A percentile compares a stretch with the other conserved stretches of the same genome.
phyloP scores from a whole-genome alignment of 1,284 basidiomycete genomes.

The Neotropicomus parvogracilis region DNA sequence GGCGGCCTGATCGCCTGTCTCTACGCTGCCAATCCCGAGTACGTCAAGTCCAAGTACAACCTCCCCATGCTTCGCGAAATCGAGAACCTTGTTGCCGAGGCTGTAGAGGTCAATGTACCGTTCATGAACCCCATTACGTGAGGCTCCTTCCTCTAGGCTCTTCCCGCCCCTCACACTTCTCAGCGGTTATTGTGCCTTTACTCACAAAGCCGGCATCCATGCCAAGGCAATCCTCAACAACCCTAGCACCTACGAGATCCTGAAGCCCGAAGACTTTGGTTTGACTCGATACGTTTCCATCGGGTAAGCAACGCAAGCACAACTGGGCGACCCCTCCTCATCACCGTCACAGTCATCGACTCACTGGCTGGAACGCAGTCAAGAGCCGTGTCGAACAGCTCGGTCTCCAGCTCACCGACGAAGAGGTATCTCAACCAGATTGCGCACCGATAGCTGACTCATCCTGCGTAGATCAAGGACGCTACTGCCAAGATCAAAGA shows the following conservation, averaged over 20 bases:
- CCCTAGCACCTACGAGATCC: conserved; percentile 97
- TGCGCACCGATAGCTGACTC: background rate
- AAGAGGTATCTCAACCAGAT: conserved; percentile 50
- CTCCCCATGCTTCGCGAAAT: conserved; percentile 96
- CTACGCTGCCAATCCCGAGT: conserved; percentile 95
- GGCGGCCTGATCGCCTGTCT: conserved; percentile 97
- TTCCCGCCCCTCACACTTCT: conserved; percentile 4
- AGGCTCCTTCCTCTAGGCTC: conserved; percentile 13
- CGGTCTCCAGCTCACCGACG: conserved; percentile 81
- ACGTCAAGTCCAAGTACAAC: conserved; percentile 99
- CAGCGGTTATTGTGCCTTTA: conserved; percentile 98
- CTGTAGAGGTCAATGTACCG: conserved; percentile 96
- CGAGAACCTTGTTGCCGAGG: conserved; percentile 98
- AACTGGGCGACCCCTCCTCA: conserved; percentile 6
- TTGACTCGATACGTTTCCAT: conserved; percentile 98
- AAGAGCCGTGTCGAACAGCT: conserved; percentile 99
- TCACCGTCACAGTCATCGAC: conserved; percentile 62
- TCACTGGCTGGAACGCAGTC: conserved; percentile 98
- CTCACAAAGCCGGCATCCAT: conserved; percentile 99
- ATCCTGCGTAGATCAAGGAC: conserved; percentile 74
- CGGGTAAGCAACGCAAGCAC: conserved; percentile 49
- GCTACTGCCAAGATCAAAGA: conserved; percentile 99
- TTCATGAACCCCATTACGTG: conserved; percentile 95
- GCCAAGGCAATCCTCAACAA: conserved; percentile 99
- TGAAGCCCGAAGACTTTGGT: conserved; percentile 98